phyloP scores from a whole-genome alignment of 345 rosid genomes.

The Pseudoturritis turrita region DNA sequence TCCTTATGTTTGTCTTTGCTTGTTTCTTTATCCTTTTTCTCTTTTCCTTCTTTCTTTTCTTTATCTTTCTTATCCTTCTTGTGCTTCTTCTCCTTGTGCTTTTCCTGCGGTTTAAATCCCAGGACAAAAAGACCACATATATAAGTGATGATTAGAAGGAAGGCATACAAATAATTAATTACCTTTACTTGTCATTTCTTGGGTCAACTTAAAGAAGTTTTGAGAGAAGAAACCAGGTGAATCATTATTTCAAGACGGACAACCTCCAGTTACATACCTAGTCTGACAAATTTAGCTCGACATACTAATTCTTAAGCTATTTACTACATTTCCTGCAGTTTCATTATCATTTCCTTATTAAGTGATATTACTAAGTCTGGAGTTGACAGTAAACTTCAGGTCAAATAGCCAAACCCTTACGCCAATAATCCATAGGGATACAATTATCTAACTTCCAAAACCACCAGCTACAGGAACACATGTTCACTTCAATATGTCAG shows the following conservation, averaged over 20 bases:
- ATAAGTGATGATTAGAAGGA: constrained; percentile 4
- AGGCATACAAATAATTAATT: not conserved
- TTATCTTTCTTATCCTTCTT: constrained; percentile 49
- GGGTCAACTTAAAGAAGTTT: not conserved
- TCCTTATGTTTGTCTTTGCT: constrained; percentile 48
- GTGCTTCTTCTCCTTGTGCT: constrained; percentile 47
- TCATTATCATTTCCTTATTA: too few species aligned
- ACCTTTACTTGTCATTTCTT: not conserved
- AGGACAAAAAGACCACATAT: not conserved
- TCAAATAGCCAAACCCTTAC: not conserved
- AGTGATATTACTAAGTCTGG: not conserved
- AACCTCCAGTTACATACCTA: not conserved
- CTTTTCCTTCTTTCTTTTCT: constrained; percentile 48
- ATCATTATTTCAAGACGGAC: not conserved
- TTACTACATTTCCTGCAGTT: not conserved
- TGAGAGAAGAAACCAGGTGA: not conserved
- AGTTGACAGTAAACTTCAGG: not conserved
- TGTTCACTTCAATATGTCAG: not conserved
- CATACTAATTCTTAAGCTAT: not conserved
- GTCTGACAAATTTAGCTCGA: not conserved
- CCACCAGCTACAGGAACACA: not conserved
- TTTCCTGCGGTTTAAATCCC: constrained; percentile 39
- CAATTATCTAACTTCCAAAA: constrained; percentile 16
- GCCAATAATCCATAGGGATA: not conserved
- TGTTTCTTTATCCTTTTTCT: constrained; percentile 51